Evolutionary conservation across 2,329 filamentous ascomycete species (phyloP).

Genomic region (Trichoderma sp.): DNA sequence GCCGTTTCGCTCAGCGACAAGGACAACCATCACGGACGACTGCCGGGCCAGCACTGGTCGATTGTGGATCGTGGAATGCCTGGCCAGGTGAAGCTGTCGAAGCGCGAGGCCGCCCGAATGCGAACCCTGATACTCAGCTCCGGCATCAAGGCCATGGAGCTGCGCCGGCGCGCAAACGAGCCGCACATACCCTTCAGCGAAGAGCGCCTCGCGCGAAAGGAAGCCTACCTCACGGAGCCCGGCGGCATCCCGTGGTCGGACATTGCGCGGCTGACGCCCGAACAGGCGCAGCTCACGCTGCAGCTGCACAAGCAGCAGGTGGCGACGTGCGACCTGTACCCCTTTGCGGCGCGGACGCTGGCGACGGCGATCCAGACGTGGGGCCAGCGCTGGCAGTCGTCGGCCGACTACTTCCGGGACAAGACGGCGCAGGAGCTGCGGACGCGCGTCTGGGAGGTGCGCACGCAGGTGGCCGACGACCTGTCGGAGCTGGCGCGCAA

Average conservation of each 20-base stretch:
- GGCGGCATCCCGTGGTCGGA: slow-evolving; percentile 46
- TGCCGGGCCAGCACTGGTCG: slow-evolving; percentile 52
- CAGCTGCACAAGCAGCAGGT: slow-evolving; percentile 42
- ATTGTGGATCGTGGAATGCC: slow-evolving; percentile 50
- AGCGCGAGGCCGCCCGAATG: slow-evolving; percentile 78
- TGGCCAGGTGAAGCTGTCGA: slow-evolving; percentile 51
- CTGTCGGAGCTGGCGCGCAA: slow-evolving; percentile 63
- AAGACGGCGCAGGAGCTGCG: slow-evolving; percentile 59
- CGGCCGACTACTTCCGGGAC: slow-evolving; percentile 61
- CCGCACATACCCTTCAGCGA: slow-evolving; percentile 42
- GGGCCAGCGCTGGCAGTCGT: slow-evolving; percentile 58
- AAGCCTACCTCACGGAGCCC: slow-evolving; percentile 34
- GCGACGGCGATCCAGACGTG: slow-evolving; percentile 51
- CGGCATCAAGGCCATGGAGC: slow-evolving; percentile 87
- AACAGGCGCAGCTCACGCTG: slow-evolving; percentile 38
- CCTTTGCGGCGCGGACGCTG: slow-evolving; percentile 56
- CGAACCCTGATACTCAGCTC: slow-evolving; percentile 76
- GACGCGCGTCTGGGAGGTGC: slow-evolving; percentile 50
- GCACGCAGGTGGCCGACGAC: slow-evolving; percentile 53
- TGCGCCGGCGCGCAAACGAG: slow-evolving; percentile 65
- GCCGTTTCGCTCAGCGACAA: slow-evolving; percentile 37
- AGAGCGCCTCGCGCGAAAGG: slow-evolving; percentile 29
- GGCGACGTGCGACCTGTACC: slow-evolving; percentile 51
- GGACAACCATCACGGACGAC: slow-evolving; percentile 33
- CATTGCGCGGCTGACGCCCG: slow-evolving; percentile 47